phyloP scores from a whole-genome alignment of 2,329 filamentous ascomycete species.

The Chlorencoelia australis region DNA sequence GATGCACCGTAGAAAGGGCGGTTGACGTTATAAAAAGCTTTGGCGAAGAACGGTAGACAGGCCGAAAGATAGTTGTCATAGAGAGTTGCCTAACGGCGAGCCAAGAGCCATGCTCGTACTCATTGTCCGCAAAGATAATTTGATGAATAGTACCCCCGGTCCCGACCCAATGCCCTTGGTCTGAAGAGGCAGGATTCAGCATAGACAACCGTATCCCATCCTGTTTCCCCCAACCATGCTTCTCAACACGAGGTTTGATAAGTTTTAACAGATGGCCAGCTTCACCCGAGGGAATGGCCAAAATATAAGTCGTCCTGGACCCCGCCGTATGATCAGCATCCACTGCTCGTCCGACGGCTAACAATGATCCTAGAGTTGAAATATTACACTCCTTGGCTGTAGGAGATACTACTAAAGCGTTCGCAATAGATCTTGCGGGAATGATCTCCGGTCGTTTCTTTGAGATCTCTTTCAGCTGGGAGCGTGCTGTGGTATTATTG shows the following conservation, averaged over 20 bases:
- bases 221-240: slow-evolving; percentile 20
- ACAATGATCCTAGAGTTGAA: slow-evolving; percentile 11
- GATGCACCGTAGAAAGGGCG: slow-evolving; percentile 9
- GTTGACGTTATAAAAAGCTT: slow-evolving; percentile 5
- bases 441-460: slow-evolving; percentile 20
- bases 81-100: slow-evolving; percentile 36
- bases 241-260: slow-evolving; percentile 19
- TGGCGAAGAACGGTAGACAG: slow-evolving; percentile 15
- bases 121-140: slow-evolving; percentile 32
- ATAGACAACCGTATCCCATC: slow-evolving; percentile 15
- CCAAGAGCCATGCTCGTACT: slow-evolving; percentile 29
- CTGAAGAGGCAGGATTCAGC: slow-evolving; percentile 12
- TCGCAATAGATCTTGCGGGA: slow-evolving; percentile 12
- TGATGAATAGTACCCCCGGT: slow-evolving; percentile 37
- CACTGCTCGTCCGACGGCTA: slow-evolving; percentile 17
- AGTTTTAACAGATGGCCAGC: slow-evolving; percentile 24
- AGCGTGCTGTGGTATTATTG: slow-evolving; percentile 6
- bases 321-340: slow-evolving; percentile 14
- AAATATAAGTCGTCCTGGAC: slow-evolving; percentile 12
- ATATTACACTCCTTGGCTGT: slow-evolving; percentile 3
- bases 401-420: slow-evolving; percentile 2
- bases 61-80: slow-evolving; percentile 34
- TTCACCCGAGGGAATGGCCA: slow-evolving; percentile 23
- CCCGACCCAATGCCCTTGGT: slow-evolving; percentile 24
- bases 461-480: slow-evolving; percentile 18